A percentile compares a stretch with the other conserved stretches of the same genome.
These are phyloP conservation scores for Kluyveromyces dobzhanskii DNA, from an alignment of 805 yeast genomes.

Conservation along the genomic window DNA sequence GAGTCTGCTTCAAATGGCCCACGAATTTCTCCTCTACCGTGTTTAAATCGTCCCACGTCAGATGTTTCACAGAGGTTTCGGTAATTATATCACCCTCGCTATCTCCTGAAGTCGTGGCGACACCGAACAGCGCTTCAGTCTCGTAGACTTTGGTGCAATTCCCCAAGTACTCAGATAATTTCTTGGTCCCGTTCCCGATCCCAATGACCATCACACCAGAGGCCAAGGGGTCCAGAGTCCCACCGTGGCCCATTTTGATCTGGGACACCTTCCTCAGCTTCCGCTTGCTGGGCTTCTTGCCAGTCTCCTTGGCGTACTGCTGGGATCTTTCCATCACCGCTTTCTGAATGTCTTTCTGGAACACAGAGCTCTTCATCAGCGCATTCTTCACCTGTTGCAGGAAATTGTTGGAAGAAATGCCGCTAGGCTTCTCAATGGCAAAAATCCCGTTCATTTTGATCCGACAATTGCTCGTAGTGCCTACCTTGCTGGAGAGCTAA, in stretches of 20 bases:
- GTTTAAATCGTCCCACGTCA: slow-evolving; percentile 45
- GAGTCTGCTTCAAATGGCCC: slow-evolving; percentile 82
- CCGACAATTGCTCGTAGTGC: no score
- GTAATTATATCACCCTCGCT: slow-evolving; percentile 75
- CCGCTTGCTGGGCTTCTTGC: slow-evolving; percentile 42
- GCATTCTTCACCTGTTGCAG: slow-evolving; percentile 56
- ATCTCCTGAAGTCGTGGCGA: slow-evolving; percentile 90
- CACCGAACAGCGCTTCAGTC: slow-evolving; percentile 79
- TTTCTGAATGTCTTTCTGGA: slow-evolving; percentile 44
- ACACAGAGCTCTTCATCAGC: slow-evolving; percentile 52
- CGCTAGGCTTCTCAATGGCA: slow-evolving; percentile 85
- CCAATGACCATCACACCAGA: slow-evolving; percentile 92
- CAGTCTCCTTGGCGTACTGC: slow-evolving; percentile 31
- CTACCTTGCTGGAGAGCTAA: no score
- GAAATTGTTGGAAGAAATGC: slow-evolving; percentile 71
- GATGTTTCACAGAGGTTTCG: slow-evolving; percentile 46
- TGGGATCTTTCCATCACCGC: slow-evolving; percentile 40
- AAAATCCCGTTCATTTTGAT: slow-evolving; percentile 76
- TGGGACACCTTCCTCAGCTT: slow-evolving; percentile 43
- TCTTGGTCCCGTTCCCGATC: slow-evolving; percentile 86
- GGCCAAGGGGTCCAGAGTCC: slow-evolving; percentile 92
- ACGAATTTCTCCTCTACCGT: slow-evolving; percentile 52
- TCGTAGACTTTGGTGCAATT: slow-evolving; percentile 75
- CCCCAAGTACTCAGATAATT: slow-evolving; percentile 59
- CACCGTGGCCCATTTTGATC: slow-evolving; percentile 96